These are phyloP conservation scores for Thelonectria discophora DNA, from an alignment of 2,329 filamentous ascomycete genomes.

Conservation along the genomic window DNA sequence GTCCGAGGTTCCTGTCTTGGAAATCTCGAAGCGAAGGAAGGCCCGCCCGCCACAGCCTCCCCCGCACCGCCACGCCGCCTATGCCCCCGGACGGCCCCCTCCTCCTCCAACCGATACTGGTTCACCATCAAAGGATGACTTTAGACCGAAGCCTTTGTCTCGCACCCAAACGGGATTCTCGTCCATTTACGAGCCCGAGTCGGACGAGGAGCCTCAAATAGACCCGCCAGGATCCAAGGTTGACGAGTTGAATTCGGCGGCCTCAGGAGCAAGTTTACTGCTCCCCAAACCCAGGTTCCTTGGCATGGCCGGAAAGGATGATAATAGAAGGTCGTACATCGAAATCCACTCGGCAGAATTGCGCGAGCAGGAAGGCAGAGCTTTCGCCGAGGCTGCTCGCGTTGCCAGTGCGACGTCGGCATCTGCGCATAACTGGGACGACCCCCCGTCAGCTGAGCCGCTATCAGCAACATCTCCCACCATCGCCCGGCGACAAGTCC, in stretches of 20 bases:
- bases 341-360: constrained; percentile 68
- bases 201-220: constrained; percentile 31
- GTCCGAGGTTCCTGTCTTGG: constrained; percentile 73
- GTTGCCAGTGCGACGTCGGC: constrained; percentile 47
- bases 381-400: constrained; percentile 61
- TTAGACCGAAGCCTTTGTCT: constrained; percentile 61
- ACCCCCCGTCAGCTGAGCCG: constrained; percentile 41
- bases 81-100: constrained; percentile 28
- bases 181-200: constrained; percentile 38
- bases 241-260: constrained; percentile 32
- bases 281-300: constrained; percentile 54
- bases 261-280: constrained; percentile 36
- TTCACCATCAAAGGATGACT: constrained; percentile 50
- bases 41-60: constrained; percentile 47
- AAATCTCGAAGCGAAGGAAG: constrained; percentile 71
- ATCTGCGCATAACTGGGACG: constrained; percentile 47
- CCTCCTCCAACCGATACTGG: constrained; percentile 23
- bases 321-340: constrained; percentile 66
- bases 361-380: constrained; percentile 67
- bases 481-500: constrained; percentile 34
- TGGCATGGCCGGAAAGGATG: constrained; percentile 55
- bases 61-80: constrained; percentile 34
- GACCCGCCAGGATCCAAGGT: constrained; percentile 24
- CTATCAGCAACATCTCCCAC: constrained; percentile 38
- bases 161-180: constrained; percentile 41